Percentiles rank a stretch among this genome's conserved stretches.
These are phyloP conservation scores for Curvularia sp. DNA, from an alignment of 2,329 filamentous ascomycete genomes.

Conservation along the genomic window DNA sequence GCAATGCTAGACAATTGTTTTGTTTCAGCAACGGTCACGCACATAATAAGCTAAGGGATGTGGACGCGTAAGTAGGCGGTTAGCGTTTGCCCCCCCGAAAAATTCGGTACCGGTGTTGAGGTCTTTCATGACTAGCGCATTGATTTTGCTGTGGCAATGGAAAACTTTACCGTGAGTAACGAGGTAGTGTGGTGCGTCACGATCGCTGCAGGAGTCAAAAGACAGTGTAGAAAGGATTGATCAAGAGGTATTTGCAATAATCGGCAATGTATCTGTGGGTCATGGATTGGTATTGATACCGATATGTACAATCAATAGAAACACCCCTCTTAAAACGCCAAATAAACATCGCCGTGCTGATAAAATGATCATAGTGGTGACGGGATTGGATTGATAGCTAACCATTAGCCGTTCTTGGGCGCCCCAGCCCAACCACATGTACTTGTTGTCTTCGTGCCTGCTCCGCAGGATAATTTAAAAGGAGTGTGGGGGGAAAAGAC, in stretches of 20 bases:
- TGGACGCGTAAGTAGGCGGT: neutral
- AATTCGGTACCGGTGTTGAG: neutral
- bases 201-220: neutral
- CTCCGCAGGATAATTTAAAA: constrained; percentile 23
- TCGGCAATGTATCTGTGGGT: neutral
- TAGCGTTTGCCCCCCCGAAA: neutral
- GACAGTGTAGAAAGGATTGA: neutral
- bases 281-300: neutral
- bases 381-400: constrained; percentile 28
- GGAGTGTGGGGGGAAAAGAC: constrained; percentile 24
- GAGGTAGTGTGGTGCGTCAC: neutral
- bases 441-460: constrained; percentile 24
- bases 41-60: neutral
- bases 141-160: neutral
- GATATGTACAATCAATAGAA: neutral
- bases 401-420: constrained; percentile 7
- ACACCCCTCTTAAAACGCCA: constrained; percentile 11
- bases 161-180: neutral
- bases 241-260: neutral
- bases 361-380: constrained; percentile 14
- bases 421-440: constrained; percentile 9
- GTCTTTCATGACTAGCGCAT: neutral
- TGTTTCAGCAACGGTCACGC: neutral
- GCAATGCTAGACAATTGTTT: neutral
- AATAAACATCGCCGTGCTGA: constrained; percentile 12